A percentile compares a stretch with the other conserved stretches of the same genome.
phyloP scores from a whole-genome alignment of 1,284 basidiomycete genomes.

The Porodaedalea pini region DNA sequence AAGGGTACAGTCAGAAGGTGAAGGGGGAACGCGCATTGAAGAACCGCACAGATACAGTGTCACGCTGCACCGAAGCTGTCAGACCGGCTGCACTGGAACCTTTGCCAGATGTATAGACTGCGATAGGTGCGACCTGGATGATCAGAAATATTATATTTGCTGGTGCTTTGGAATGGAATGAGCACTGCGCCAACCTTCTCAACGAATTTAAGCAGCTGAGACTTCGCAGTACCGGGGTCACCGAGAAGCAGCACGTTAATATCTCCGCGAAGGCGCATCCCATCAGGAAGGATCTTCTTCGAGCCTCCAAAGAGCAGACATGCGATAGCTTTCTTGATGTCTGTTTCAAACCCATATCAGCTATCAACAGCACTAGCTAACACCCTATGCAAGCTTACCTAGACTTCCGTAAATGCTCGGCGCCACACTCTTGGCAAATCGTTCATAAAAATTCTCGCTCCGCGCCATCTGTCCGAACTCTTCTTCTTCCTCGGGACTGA shows the following conservation, averaged over 20 bases:
- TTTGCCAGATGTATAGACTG: constrained; percentile 98
- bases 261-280: constrained; percentile 95
- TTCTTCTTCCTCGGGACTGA: constrained; percentile 95
- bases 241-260: constrained; percentile 97
- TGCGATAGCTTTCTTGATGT: constrained; percentile 97
- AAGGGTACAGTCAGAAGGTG: neutral
- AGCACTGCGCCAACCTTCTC: constrained; percentile 68
- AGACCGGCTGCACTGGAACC: constrained; percentile 97
- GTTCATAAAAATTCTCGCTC: constrained; percentile 88
- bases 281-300: constrained; percentile 97
- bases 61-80: constrained; percentile 96
- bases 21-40: neutral
- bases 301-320: constrained; percentile 96
- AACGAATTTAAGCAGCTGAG: constrained; percentile 96
- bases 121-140: constrained; percentile 85
- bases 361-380: neutral
- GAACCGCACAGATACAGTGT: constrained; percentile 75
- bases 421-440: constrained; percentile 91
- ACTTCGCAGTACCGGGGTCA: constrained; percentile 98
- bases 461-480: constrained; percentile 90
- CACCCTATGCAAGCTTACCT: constrained; percentile 46
- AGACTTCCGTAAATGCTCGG: constrained; percentile 96
- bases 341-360: constrained; percentile 38
- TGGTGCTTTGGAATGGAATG: neutral
- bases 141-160: neutral